Evolutionary conservation across 2,329 filamentous ascomycete species (phyloP), one percentile per base, ranked within the genome.

Genomic region (Zymoseptoria pseudotritici): DNA sequence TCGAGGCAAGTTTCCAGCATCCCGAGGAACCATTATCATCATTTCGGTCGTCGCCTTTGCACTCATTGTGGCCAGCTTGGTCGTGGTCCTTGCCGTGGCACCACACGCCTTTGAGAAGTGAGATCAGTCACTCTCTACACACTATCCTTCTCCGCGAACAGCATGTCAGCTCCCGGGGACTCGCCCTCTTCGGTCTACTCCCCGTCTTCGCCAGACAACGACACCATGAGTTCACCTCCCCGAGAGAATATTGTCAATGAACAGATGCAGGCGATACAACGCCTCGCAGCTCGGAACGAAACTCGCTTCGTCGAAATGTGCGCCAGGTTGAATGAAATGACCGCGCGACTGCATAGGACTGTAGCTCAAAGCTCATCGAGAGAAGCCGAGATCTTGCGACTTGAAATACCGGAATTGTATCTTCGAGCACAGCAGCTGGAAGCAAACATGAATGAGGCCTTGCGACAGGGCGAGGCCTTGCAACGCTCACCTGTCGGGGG

Each of bases 1-100:
- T 61, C 77, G 83, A 63, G 89, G 89, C 67, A 91, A 91, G 73
- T 92, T 92, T 67, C 89, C 89, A 0, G 88, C 89, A 7, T 89
- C 87, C 66, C 80, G 90, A 64, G 89, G 88, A 3, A 90, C 88
- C 21, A 84, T 94, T 52, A 77, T 90, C 53, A 67, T 91, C 46
- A 83, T 93, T 31, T 83, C 86, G 8, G 74, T 83, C 19, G 81
- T 91, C 52, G 84, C 88, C 2, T 80, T 76, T 10, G 78, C 77
- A 9, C 69, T 87, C 67, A 86, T 87, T 65, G 71, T 86, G 53
- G 75, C 80, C 58, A 82, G 82, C 68, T 71, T 87, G 65, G 80
- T 83, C 11, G 82, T 87, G 2, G 82, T 87, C 50, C 66, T 86
- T 63, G 79, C 78, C 2, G 76, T 86, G 63, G 80, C 80, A 21